phyloP scores from a whole-genome alignment of 345 rosid genomes.

The Gossypium bickii region DNA sequence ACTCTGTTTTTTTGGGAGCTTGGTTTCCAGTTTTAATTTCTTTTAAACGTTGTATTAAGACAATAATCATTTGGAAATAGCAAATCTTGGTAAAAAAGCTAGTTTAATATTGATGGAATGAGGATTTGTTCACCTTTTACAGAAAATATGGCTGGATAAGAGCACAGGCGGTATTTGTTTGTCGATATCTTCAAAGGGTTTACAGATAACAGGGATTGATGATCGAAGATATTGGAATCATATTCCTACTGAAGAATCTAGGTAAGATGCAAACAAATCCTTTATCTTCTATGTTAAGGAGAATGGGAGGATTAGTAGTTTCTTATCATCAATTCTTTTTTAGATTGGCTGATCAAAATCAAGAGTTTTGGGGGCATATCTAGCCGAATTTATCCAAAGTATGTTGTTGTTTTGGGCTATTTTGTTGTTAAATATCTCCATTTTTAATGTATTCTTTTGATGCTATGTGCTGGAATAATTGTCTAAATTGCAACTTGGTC shows the following conservation, averaged over 20 bases:
- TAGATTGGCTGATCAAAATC: conserved; percentile 26
- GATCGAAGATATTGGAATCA: conserved; percentile 94
- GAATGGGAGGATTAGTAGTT: conserved; percentile 15
- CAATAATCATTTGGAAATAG: no score
- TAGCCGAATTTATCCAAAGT: conserved; percentile 23
- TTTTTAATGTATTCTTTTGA: neutral
- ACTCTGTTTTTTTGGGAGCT: neutral
- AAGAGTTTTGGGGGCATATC: conserved; percentile 20
- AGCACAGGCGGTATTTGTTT: conserved; percentile 63
- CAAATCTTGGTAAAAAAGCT: no score
- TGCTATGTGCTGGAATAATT: neutral
- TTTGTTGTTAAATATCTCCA: conserved; percentile 4
- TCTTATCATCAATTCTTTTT: conserved; percentile 20
- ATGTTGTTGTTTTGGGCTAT: conserved; percentile 23
- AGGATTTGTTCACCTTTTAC: conserved; percentile 22
- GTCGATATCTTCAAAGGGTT: conserved; percentile 61
- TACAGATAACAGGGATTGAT: conserved; percentile 75
- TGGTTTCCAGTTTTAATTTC: neutral
- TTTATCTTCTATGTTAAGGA: neutral
- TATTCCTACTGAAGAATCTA: conserved; percentile 73
- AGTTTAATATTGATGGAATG: neutral
- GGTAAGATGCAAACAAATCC: conserved; percentile 39
- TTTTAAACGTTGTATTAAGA: no score
- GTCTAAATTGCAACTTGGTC: neutral
- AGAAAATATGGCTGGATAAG: conserved; percentile 88